A percentile compares a stretch with the other conserved stretches of the same genome.
Evolutionary conservation across 1,284 basidiomycete genomes (phyloP).

Genomic region (Naganishia cerealis): DNA sequence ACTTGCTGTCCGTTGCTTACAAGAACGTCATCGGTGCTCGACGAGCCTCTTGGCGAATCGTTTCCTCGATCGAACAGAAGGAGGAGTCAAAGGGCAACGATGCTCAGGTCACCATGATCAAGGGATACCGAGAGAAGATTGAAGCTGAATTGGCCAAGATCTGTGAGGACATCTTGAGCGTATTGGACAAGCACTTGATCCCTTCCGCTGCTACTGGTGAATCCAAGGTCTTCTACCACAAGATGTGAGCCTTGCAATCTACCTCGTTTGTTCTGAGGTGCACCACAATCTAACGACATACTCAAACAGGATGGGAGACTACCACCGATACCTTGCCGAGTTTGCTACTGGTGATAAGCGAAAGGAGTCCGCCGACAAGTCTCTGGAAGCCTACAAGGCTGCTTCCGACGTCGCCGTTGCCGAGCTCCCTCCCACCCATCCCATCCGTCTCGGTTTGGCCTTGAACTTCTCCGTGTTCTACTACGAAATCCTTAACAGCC

Average conservation of each 20-base stretch:
- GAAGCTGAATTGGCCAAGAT: conserved; percentile 97
- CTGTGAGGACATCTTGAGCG: conserved; percentile 98
- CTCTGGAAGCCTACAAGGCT: conserved; percentile 98
- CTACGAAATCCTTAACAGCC: conserved; percentile 98
- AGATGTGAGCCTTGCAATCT: conserved; percentile 67
- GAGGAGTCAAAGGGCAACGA: conserved; percentile 99
- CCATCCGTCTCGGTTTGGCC: conserved; percentile 97
- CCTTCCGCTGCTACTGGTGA: conserved; percentile 96
- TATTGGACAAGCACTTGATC: conserved; percentile 98
- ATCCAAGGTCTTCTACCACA: conserved; percentile 99
- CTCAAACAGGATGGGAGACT: conserved; percentile 91
- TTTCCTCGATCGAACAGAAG: conserved; percentile 99
- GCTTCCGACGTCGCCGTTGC: conserved; percentile 97
- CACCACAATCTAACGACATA: conserved; percentile 9
- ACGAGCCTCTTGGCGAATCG: conserved; percentile 97
- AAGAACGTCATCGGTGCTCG: conserved; percentile 99
- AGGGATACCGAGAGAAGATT: conserved; percentile 97
- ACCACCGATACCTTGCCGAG: conserved; percentile 99
- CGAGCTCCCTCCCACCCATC: conserved; percentile 97
- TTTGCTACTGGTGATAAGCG: conserved; percentile 99
- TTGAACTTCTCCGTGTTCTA: conserved; percentile 99
- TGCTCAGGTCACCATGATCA: conserved; percentile 97
- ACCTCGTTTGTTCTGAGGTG: neutral
- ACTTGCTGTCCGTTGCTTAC: conserved; percentile 97
- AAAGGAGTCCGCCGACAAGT: conserved; percentile 97